phyloP scores from a whole-genome alignment of 352 stramenopile genomes.

The Phytophthora fragariaefolia region DNA sequence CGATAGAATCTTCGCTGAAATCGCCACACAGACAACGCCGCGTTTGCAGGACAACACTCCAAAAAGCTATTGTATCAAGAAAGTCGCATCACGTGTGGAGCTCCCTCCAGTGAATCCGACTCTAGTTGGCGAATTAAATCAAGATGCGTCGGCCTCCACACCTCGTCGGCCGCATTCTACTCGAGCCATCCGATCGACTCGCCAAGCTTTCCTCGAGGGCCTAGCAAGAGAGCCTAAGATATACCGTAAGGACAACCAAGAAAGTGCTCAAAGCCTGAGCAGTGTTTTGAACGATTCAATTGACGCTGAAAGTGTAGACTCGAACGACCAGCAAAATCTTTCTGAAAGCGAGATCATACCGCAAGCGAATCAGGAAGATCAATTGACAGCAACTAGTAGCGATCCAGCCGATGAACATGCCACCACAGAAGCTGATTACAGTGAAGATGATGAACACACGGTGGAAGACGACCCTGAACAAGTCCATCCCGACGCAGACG shows the following conservation, averaged over 20 bases:
- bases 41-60: slow-evolving; percentile 2
- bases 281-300: not conserved
- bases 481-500: slow-evolving; percentile 15
- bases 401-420: not conserved
- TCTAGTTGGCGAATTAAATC: not conserved
- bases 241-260: not conserved
- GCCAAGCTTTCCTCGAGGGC: slow-evolving; percentile 29
- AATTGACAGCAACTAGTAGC: not conserved
- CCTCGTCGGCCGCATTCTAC: slow-evolving; percentile 32
- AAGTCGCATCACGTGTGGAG: not conserved
- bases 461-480: not conserved
- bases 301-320: not conserved
- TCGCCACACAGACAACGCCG: slow-evolving; percentile 28
- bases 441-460: slow-evolving; percentile 9
- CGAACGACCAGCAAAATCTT: not conserved
- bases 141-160: slow-evolving; percentile 9
- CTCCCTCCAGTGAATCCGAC: slow-evolving; percentile 3
- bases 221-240: slow-evolving; percentile 14
- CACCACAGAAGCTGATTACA: slow-evolving; percentile 11
- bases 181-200: slow-evolving; percentile 18
- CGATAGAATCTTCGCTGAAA: slow-evolving; percentile 18
- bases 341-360: slow-evolving; percentile 2
- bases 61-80: not conserved
- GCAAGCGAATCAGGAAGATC: slow-evolving; percentile 6
- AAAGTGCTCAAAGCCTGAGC: not conserved